A percentile compares a stretch with the other conserved stretches of the same genome.
Evolutionary conservation across 805 yeast genomes (phyloP).

Genomic region (Phaffomyces opuntiae): DNA sequence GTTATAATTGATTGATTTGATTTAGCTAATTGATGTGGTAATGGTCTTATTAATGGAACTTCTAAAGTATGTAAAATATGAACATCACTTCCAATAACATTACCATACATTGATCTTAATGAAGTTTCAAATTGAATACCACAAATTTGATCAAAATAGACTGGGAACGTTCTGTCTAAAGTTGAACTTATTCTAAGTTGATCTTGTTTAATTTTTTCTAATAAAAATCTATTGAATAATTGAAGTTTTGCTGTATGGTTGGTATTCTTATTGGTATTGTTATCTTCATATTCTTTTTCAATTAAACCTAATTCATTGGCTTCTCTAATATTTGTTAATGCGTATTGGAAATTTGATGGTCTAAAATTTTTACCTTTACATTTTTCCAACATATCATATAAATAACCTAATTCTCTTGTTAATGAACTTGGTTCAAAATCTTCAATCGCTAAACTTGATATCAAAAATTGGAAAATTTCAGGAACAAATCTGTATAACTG

Average conservation of each 20-base stretch:
- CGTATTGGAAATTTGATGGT: slow-evolving; percentile 68
- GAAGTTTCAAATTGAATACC: slow-evolving; percentile 39
- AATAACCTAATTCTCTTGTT: slow-evolving; percentile 76
- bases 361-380: slow-evolving; percentile 75
- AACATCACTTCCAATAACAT: slow-evolving; percentile 5
- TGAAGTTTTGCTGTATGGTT: slow-evolving; percentile 30
- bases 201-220: slow-evolving; percentile 46
- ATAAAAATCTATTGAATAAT: slow-evolving; percentile 51
- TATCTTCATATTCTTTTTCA: slow-evolving; percentile 31
- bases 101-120: slow-evolving; percentile 24
- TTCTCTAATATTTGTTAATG: slow-evolving; percentile 40
- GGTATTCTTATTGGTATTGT: background rate
- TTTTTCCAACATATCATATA: slow-evolving; percentile 85
- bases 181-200: slow-evolving; percentile 29
- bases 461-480: slow-evolving; percentile 57
- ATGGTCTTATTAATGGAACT: slow-evolving; percentile 20
- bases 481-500: slow-evolving; percentile 79
- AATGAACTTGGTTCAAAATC: slow-evolving; percentile 42
- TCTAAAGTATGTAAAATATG: slow-evolving; percentile 11
- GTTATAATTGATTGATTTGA: slow-evolving; percentile 37
- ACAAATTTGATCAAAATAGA: slow-evolving; percentile 26
- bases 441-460: slow-evolving; percentile 48
- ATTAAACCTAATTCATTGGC: slow-evolving; percentile 48
- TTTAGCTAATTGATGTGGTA: slow-evolving; percentile 14
- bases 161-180: background rate